Evolutionary conservation across 768 basidiomycete species (phyloP), one percentile per base, ranked within the genome.

Genomic region (Zangia roseola): DNA sequence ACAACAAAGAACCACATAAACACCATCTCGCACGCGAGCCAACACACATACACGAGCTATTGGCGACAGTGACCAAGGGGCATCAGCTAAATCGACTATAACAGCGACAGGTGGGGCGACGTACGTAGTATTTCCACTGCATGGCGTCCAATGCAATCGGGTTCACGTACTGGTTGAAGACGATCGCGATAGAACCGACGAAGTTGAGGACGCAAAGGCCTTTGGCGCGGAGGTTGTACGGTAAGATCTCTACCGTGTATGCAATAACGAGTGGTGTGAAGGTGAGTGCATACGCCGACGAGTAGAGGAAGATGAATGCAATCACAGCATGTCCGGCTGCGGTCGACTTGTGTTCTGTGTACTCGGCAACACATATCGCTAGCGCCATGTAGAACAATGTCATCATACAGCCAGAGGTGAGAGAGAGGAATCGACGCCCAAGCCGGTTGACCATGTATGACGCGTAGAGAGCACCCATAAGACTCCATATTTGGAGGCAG

Each of bases 161-260:
- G 57, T 91, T 91, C 42, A 88, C 79, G 46, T 88, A 86, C 60
- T 86, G 85, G 57, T 88, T 91, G 68, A 92, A 86, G 3, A 88
- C 83, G 24, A 87, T 71, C 1, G 84, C 80, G 31, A 86, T 69
- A 59, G 79, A 83, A 20, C 86, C 71, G 10, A 74, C 73, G 43
- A 87, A 67, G 62, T 83, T 85, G 83, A 89, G 86, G 26, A 88
- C 61, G 6, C 86, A 83, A 53, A 88, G 84, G 0, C 89, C 90
- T 59, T 83, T 88, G 12, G 90, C 90, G 42, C 91, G 83, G 49
- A 92, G 83, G 50, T 73, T 75, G 67, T 83, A 90, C 0, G 90
- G 91, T 3, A 93, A 67, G 53, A 94, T 91, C 63, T 94, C 92
- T 45, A 92, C 71, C 12, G 78, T 75, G 56, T 82, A 84, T 1